Evolutionary conservation across 1,284 basidiomycete species (phyloP).

Genomic region (Irpex sp.): DNA sequence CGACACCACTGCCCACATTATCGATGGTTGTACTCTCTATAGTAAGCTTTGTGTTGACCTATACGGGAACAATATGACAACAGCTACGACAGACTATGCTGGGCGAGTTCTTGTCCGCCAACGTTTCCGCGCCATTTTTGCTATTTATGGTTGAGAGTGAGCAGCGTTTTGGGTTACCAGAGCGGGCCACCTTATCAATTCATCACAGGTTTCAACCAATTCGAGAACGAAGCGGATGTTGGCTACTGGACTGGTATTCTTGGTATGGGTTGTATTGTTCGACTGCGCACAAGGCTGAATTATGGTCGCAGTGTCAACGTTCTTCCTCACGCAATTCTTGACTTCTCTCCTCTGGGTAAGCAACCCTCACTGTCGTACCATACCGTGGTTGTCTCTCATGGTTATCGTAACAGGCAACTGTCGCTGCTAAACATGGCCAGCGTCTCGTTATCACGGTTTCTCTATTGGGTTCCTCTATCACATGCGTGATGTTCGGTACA

Average conservation of each 20-base stretch:
- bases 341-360: slow-evolving; percentile 87
- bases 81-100: slow-evolving; percentile 69
- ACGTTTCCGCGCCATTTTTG: slow-evolving; percentile 86
- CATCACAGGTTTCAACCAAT: slow-evolving; percentile 56
- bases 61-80: too few species aligned
- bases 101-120: slow-evolving; percentile 89
- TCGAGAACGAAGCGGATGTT: slow-evolving; percentile 68
- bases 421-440: slow-evolving; percentile 88
- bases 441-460: slow-evolving; percentile 85
- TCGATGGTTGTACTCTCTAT: slow-evolving; percentile 92
- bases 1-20: slow-evolving; percentile 82
- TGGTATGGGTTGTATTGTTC: slow-evolving; percentile 38
- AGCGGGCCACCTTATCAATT: neutral
- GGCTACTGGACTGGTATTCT: slow-evolving; percentile 86
- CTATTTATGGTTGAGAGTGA: slow-evolving; percentile 90
- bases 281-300: neutral
- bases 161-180: slow-evolving; percentile 10
- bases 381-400: slow-evolving; percentile 2
- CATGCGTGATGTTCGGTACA: slow-evolving; percentile 85
- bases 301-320: slow-evolving; percentile 57
- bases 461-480: slow-evolving; percentile 78
- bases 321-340: slow-evolving; percentile 86
- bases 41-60: slow-evolving; percentile 41
- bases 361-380: slow-evolving; percentile 1
- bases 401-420: slow-evolving; percentile 63